Conservation (phyloP, 306 rosid species). For the Canavalia gladiata region DNA sequence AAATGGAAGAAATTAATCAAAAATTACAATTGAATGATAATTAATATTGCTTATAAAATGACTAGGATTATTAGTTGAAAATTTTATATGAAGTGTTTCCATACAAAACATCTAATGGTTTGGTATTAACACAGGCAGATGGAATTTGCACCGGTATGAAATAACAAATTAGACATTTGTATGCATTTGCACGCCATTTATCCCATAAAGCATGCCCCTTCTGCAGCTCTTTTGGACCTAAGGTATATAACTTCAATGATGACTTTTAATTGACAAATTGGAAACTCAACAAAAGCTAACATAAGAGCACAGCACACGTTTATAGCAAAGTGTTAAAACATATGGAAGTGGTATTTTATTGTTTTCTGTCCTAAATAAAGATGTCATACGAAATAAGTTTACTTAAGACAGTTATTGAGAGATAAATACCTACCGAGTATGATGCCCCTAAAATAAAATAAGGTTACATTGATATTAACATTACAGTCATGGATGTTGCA, state of each 20-base stretch:
- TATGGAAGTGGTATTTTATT: not conserved
- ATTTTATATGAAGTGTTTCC: not conserved
- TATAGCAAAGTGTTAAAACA: not conserved
- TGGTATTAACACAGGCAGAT: conserved; percentile 11
- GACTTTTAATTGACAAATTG: not conserved
- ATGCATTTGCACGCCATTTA: conserved; percentile 15
- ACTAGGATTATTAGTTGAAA: conserved; percentile 1
- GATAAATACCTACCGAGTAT: conserved; percentile 21
- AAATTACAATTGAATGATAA: conserved; percentile 22
- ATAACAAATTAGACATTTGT: conserved; percentile 27
- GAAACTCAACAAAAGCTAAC: conserved; percentile 20
- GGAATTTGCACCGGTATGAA: conserved; percentile 21
- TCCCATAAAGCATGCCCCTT: conserved; percentile 6
- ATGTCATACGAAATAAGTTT: not conserved
- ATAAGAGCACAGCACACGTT: conserved; percentile 33
- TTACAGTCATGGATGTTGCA: conserved; percentile 26
- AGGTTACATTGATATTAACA: not conserved
- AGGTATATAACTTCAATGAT: conserved; percentile 9
- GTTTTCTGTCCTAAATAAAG: not conserved
- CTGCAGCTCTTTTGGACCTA: not conserved
- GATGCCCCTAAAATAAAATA: conserved; percentile 26
- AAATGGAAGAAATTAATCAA: conserved; percentile 41
- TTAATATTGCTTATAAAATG: conserved; percentile 19
- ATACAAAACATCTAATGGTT: conserved; percentile 22
- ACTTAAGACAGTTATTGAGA: not conserved